Evolutionary conservation across 371 early-diverging fungal genomes (phyloP), one percentile per base, ranked within the genome.

Genomic region (Cokeromyces recurvatus): DNA sequence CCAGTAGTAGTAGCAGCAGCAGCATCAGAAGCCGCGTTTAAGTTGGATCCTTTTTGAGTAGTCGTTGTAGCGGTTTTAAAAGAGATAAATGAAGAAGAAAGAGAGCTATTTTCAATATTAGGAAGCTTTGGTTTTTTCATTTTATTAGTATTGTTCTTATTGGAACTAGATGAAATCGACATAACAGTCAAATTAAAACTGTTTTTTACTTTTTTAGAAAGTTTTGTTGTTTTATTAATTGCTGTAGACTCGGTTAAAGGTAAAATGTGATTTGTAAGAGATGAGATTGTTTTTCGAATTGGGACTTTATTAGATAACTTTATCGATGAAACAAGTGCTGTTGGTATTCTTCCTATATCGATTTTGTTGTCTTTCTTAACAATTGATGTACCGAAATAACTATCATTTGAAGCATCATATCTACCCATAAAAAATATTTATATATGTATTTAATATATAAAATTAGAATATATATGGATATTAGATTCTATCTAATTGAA

Each of bases 21-120:
- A n/a, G n/a, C n/a, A n/a, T n/a, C n/a, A n/a, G 59, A 41, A 41
- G 59, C 59, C 48, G 50, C 56, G 17, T 60, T 58, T 43, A 61
- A 14, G n/a, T 20, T n/a, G 2, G 66, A 49, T 24, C 53, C 48
- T 11, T 60, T 52, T 35, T 57, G 38, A 17, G 45, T n/a, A n/a
- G 22, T 43, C 32, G 36, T 48, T 22, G 55, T 38, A 3, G 42
- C 32, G 25, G 43, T 36, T n/a, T 19, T 36, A 2, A 15, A 38
- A 8, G 31, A n/a, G n/a, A n/a, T n/a, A n/a, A n/a, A n/a, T 32
- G 48, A 32, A 8, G 50, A 32, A 38, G 50, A 43, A 45, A 46
- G 27, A 17, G 50, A 36, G 34, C n/a, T n/a, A n/a, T n/a, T n/a
- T n/a, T 43, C 32, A 21, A 39, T 38, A 34, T 39, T 27, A 3